Conservation (phyloP, 345 rosid genomes). For the Eucalyptus pauciflora region DNA sequence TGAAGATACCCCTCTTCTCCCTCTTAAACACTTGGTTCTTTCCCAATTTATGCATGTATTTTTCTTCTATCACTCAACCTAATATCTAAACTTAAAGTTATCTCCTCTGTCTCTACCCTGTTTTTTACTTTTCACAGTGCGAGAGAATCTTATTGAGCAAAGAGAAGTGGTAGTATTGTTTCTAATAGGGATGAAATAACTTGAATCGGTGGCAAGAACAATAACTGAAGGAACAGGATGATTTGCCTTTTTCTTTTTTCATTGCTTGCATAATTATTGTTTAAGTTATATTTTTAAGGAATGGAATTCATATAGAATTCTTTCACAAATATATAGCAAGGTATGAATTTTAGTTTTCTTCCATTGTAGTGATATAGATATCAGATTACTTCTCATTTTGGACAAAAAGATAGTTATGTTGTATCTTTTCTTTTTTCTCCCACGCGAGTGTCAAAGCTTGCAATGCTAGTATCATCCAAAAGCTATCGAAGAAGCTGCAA, state of each 20-base stretch:
- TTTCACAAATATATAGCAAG: neutral
- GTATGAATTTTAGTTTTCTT: neutral
- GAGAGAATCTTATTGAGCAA: neutral
- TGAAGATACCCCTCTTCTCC: neutral
- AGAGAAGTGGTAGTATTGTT: neutral
- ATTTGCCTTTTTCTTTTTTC: neutral
- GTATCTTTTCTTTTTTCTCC: neutral
- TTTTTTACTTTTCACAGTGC: neutral
- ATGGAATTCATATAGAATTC: neutral
- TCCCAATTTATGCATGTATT: neutral
- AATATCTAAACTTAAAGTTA: neutral
- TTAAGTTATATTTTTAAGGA: neutral
- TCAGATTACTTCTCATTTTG: neutral
- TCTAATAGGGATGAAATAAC: neutral
- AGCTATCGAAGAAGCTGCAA: neutral
- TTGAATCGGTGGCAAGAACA: neutral
- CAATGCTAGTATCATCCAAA: neutral
- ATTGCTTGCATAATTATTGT: neutral
- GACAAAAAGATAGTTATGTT: neutral
- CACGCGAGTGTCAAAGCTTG: neutral
- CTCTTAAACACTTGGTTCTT: neutral
- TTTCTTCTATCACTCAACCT: neutral
- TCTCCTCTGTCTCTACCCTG: neutral
- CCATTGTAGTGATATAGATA: neutral
- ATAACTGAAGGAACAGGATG: neutral